phyloP scores from a whole-genome alignment of 1,284 basidiomycete genomes.

The Baeospora myosura region DNA sequence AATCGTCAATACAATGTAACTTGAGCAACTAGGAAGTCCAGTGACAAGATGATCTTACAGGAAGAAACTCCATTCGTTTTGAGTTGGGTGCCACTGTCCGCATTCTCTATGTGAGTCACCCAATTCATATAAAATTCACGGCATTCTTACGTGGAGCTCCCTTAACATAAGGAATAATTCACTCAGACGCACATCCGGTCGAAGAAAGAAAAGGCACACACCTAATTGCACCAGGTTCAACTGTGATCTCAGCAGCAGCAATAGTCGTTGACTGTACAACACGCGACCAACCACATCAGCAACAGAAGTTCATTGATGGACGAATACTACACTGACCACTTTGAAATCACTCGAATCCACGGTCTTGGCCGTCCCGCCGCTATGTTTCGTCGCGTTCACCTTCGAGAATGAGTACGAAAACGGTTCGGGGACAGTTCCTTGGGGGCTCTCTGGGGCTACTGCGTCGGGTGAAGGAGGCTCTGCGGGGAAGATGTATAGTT shows the following conservation, averaged over 20 bases:
- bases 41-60: slow-evolving; percentile 24
- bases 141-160: slow-evolving; percentile 34
- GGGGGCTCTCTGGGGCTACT: slow-evolving; percentile 35
- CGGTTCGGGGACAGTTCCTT: slow-evolving; percentile 43
- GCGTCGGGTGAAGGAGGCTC: slow-evolving; percentile 29
- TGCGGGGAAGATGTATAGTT: slow-evolving; percentile 65
- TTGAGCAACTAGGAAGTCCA: slow-evolving; percentile 17
- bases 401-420: slow-evolving; percentile 51
- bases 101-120: neutral
- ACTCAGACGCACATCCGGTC: neutral
- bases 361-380: slow-evolving; percentile 59
- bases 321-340: neutral
- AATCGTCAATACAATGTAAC: slow-evolving; percentile 41
- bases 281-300: slow-evolving; percentile 32
- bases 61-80: slow-evolving; percentile 62
- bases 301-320: neutral
- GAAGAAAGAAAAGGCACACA: slow-evolving; percentile 22
- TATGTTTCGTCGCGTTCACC: slow-evolving; percentile 37
- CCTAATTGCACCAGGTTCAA: slow-evolving; percentile 62
- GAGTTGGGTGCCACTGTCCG: slow-evolving; percentile 64
- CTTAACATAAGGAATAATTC: slow-evolving; percentile 14
- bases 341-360: slow-evolving; percentile 47
- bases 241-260: slow-evolving; percentile 58
- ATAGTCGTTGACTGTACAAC: slow-evolving; percentile 45
- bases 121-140: too few relatives aligned